Evolutionary conservation across 768 basidiomycete genomes (phyloP), one percentile per base, ranked within the genome.

Genomic region (Tulasnella sp.): DNA sequence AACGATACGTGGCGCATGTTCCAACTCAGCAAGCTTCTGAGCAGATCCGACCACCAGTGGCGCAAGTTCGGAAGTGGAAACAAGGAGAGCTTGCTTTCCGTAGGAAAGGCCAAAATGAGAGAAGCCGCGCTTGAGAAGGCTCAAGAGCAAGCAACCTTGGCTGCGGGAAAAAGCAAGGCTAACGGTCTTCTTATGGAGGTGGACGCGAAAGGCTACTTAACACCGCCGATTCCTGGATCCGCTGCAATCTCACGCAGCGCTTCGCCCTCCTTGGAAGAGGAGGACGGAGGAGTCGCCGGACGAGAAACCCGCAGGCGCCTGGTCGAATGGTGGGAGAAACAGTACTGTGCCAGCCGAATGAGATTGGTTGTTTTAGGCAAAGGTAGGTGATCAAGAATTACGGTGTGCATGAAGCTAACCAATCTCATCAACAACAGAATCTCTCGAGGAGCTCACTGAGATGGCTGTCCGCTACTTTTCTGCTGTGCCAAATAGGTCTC

Each of bases 51-150:
- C 7, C 96, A 97, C 84, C 89, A 90, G 3, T 98, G 95, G 92
- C 89, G 88, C 80, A 98, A 98, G 84, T 98, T 98, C 83, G 96
- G 97, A 2, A 95, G 91, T 27, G 96, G 96, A 8, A 93, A 94
- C 85, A 89, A 90, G 72, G 90, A 91, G 44, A 95, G 91, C 82
- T 87, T 94, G 83, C 91, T 88, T 7, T 87, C 88, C 79, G 90
- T 90, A 0, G 94, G 91, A 4, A 89, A 86, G 88, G 58, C 85
- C 89, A 75, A 90, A 90, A 83, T 87, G 86, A 16, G 88, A 88
- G 79, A 89, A 88, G 10, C 87, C 87, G 42, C 82, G 89, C 71
- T 84, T 82, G 31, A 84, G 74, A 52, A 52, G 80, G 76, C 36
- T 42, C 34, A 27, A 27, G 62, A 68, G 18, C 62, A 68, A 68